phyloP scores from a whole-genome alignment of 139 green algal species.

The Chlorella sp. region DNA sequence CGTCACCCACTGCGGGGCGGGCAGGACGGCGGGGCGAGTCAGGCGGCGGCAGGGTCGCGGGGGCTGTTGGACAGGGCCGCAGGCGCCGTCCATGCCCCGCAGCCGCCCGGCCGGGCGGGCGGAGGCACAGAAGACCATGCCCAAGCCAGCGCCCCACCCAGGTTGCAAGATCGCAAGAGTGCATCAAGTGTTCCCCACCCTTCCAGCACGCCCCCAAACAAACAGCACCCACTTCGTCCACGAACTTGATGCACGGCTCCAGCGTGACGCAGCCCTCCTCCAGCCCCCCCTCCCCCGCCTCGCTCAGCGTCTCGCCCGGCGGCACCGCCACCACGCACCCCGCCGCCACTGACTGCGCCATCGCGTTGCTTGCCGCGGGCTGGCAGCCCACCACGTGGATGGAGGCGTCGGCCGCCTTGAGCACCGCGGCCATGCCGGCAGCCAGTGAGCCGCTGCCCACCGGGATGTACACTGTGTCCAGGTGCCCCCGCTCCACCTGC shows the following conservation, averaged over 20 bases:
- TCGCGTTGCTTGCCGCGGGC: slow-evolving; percentile 50
- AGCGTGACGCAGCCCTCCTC: slow-evolving; percentile 56
- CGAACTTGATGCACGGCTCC: slow-evolving; percentile 45
- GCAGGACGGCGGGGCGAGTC: too few species aligned
- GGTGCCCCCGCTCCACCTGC: too few species aligned
- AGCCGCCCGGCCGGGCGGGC: too few species aligned
- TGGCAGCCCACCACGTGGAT: slow-evolving; percentile 62
- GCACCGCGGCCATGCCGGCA: slow-evolving; percentile 51
- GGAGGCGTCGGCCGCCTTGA: slow-evolving; percentile 48
- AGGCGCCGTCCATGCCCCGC: too few species aligned
- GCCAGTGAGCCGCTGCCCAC: slow-evolving; percentile 72
- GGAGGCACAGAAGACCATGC: too few species aligned
- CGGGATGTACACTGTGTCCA: slow-evolving; percentile 65
- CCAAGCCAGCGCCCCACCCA: too few species aligned
- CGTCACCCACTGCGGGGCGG: slow-evolving; percentile 56
- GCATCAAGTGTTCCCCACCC: not conserved
- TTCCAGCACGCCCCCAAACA: not conserved
- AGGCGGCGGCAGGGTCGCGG: too few species aligned
- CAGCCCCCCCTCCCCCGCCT: slow-evolving; percentile 43
- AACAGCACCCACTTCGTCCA: slow-evolving; percentile 13
- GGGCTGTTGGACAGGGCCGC: too few species aligned
- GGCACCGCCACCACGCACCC: slow-evolving; percentile 37
- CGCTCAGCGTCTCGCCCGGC: slow-evolving; percentile 50
- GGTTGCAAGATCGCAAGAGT: too few species aligned
- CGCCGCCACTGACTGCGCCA: slow-evolving; percentile 48